Percentiles rank a stretch among this genome's conserved stretches.
Conservation (phyloP, 2,329 filamentous ascomycete species). For the Pezizomycotina sp. region DNA sequence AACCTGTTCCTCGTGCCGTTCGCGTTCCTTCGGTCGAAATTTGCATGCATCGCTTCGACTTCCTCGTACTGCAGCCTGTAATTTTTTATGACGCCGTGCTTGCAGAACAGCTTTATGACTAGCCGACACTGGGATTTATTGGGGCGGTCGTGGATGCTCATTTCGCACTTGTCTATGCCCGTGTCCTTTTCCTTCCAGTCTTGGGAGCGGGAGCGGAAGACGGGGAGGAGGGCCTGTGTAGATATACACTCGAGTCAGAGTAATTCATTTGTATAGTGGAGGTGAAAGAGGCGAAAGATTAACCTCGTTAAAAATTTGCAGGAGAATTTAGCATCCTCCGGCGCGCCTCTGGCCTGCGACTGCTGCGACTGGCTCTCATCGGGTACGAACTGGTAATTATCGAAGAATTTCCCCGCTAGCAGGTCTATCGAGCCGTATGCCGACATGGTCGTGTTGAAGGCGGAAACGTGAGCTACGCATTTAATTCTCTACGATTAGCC, state of each 20-base stretch:
- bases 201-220: conserved; percentile 35
- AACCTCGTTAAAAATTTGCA: conserved; percentile 37
- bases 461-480: conserved; percentile 36
- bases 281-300: not conserved
- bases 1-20: conserved; percentile 38
- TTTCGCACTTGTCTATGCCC: conserved; percentile 37
- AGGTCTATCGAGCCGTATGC: conserved; percentile 36
- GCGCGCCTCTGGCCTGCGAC: too few species aligned
- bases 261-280: not conserved
- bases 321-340: conserved; percentile 31
- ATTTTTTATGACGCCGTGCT: conserved; percentile 38
- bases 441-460: conserved; percentile 38
- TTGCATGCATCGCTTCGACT: conserved; percentile 37
- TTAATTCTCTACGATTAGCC: not conserved
- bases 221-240: conserved; percentile 32
- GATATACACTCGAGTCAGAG: not conserved
- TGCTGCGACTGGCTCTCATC: conserved; percentile 25
- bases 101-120: conserved; percentile 37
- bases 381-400: conserved; percentile 33
- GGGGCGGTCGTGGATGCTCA: conserved; percentile 34
- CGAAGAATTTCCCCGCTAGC: conserved; percentile 34
- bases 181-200: conserved; percentile 32
- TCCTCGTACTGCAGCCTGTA: conserved; percentile 40
- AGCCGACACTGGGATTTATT: conserved; percentile 36
- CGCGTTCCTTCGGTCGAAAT: conserved; percentile 13